These are phyloP conservation scores for Termitomyces sp. DNA, from an alignment of 768 basidiomycete genomes.

Conservation along the genomic window DNA sequence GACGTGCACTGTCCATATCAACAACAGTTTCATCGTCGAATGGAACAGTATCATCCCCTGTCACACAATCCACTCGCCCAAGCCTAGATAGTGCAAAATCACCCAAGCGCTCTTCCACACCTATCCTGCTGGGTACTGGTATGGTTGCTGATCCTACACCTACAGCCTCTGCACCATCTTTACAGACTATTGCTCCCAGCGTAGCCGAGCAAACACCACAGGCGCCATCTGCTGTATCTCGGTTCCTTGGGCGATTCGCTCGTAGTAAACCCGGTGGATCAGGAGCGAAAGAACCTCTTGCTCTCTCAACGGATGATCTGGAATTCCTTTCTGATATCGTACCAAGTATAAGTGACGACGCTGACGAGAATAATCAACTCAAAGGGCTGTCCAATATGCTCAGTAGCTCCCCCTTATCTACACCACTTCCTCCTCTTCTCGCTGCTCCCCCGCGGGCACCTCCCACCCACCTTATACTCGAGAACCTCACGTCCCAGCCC, in stretches of 20 bases:
- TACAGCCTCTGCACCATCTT: constrained; percentile 8
- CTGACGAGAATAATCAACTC: constrained; percentile 29
- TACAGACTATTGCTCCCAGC: constrained; percentile 12
- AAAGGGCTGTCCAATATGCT: constrained; percentile 39
- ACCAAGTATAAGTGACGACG: constrained; percentile 47
- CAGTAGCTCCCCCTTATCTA: constrained; percentile 37
- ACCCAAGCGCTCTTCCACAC: constrained; percentile 3
- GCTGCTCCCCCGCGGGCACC: constrained; percentile 30
- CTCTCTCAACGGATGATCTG: constrained; percentile 77
- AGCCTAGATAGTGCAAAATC: constrained; percentile 20
- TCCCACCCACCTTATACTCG: constrained; percentile 4
- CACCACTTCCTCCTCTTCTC: constrained; percentile 43
- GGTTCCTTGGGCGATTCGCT: constrained; percentile 78
- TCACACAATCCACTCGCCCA: constrained; percentile 19
- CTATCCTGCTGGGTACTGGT: constrained; percentile 8
- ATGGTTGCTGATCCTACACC: background rate
- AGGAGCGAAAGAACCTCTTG: constrained; percentile 50
- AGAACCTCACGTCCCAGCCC: background rate
- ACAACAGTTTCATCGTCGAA: background rate
- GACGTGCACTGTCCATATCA: constrained; percentile 5
- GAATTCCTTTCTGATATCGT: constrained; percentile 75
- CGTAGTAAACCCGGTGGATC: constrained; percentile 35
- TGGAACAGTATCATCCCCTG: constrained; percentile 11
- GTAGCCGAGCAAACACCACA: constrained; percentile 21
- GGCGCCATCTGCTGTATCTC: constrained; percentile 70